phyloP scores from a whole-genome alignment of 257 asterid species.

The Nemophila menziesii region DNA sequence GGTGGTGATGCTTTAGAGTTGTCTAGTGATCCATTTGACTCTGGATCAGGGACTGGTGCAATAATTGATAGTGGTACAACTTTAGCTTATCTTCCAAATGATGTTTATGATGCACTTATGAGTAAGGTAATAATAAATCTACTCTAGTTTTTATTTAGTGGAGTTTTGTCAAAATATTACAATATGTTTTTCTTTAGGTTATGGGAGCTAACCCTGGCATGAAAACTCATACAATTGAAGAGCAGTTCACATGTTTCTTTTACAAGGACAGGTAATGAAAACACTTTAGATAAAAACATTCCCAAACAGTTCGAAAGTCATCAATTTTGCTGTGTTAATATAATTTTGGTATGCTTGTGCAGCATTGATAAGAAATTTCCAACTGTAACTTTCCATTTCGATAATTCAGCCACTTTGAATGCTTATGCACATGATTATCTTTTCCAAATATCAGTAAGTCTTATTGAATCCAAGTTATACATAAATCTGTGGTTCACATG shows the following conservation, averaged over 20 bases:
- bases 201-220: conserved; percentile 49
- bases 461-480: conserved; percentile 7
- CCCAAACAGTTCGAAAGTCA: too few relatives aligned
- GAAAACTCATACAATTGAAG: conserved; percentile 47
- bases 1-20: conserved; percentile 33
- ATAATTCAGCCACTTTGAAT: conserved; percentile 27
- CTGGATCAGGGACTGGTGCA: conserved; percentile 23
- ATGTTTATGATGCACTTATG: conserved; percentile 28
- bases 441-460: conserved; percentile 48
- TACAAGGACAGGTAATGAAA: conserved; percentile 59
- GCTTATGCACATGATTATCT: conserved; percentile 57
- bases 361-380: conserved; percentile 64
- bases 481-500: not conserved
- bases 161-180: conserved; percentile 4
- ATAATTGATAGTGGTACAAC: conserved; percentile 67
- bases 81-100: conserved; percentile 49
- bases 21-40: conserved; percentile 28
- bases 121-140: conserved; percentile 24
- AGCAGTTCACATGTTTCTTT: conserved; percentile 56
- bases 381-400: conserved; percentile 39
- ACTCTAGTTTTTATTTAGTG: not conserved
- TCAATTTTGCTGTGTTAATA: not conserved
- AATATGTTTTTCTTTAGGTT: conserved; percentile 28
- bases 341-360: conserved; percentile 15
- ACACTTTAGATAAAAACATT: too few relatives aligned